Base-by-base conservation (phyloP, 192 early-diverging fungal species). In the Entrophospora sp. region DNA sequence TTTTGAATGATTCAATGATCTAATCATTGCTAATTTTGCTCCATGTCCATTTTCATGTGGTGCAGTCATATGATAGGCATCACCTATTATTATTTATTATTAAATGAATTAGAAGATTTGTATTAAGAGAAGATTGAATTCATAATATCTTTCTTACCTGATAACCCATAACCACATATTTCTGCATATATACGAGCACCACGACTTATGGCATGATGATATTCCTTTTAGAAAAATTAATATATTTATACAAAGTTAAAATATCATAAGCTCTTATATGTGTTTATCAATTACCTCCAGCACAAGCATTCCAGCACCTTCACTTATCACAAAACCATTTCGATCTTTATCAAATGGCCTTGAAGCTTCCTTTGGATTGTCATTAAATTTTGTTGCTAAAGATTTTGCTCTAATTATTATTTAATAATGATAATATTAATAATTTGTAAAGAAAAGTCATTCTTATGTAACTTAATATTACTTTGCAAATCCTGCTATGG, bases 281-380 rank as follows among this genome's bases (percentile, higher is more conserved):
- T 40, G 7, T 20, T 49, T 7, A 49, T 38, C 16, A 25, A 38
- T 45, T 12, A 61, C 60, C 61, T 98, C 95, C 27, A 98, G 77
- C 0, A 98, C 88, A 32, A 98, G 76, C 9, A 90, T 79, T 0
- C 88, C 95, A 3, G 92, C 81, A 7, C 95, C 95, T 61, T 98
- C 95, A 14, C 92, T 91, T 32, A 98, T 93, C 2, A 96, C 96
- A 71, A 96, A 98, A 10, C 96, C 96, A 56, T 85, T 83, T 1
- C 96, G 85, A 61, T 84, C 80, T 18, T 61, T 68, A 72, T 96
- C 93, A 80, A 98, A 98, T 1, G 96, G 96, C 22, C 96, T 77
- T 36, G 93, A 96, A 0, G 92, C 83, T n/a, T 82, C 70, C 32
- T 78, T 56, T 0, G 96, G 96, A 2, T 57, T 57, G 44, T 92